Base-by-base conservation (phyloP, 225 moss, liverwort and hornwort species). In the Lunularia cruciata region DNA sequence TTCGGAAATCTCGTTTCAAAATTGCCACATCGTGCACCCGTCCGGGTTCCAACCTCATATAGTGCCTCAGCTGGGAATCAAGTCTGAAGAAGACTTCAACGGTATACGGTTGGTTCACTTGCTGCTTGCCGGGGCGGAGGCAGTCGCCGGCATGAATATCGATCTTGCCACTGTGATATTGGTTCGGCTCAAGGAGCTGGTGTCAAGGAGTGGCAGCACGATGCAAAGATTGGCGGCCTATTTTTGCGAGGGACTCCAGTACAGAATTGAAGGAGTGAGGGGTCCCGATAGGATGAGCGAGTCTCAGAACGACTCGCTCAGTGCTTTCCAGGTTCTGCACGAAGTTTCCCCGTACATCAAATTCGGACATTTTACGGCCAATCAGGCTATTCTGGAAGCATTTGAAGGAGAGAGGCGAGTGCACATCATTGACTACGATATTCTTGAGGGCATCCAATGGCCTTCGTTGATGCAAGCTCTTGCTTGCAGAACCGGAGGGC, bases 211-310 rank as follows among this genome's bases (percentile, higher is more conserved):
- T 53, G 94, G 94, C 20, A 87, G 83, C 81, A 89, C 91, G 37
- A 91, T 94, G 94, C 89, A 94, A 68, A 75, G 94, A 43, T 86
- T 94, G 60, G 91, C 94, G 3, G 88, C 86, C 0, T 91, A 87
- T 52, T 94, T 94, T 23, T 87, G 79, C 52, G 86, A 91, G 30
- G 94, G 87, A 0, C 84, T 94, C 8, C 65, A 65, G 46, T 65
- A 32, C 47, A 31, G 48, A n/a, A 22, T 65, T 8, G 47, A 65
- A 31, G 70, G 78, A 6, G 34, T 72, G 16, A 51, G 48, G 20
- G 42, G 62, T 16, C 38, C 73, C 7, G 83, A 70, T 19, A 72
- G 57, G 35, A 67, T 37, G 11, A 45, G 57, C 57, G 83, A 75
- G 62, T 63, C 72, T n/a, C 70, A 75, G 23, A 74, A 75, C 42